Evolutionary conservation across 73 alveolate genomes (phyloP), one percentile per base, ranked within the genome.

Genomic region (Paramecium sonneborni): DNA sequence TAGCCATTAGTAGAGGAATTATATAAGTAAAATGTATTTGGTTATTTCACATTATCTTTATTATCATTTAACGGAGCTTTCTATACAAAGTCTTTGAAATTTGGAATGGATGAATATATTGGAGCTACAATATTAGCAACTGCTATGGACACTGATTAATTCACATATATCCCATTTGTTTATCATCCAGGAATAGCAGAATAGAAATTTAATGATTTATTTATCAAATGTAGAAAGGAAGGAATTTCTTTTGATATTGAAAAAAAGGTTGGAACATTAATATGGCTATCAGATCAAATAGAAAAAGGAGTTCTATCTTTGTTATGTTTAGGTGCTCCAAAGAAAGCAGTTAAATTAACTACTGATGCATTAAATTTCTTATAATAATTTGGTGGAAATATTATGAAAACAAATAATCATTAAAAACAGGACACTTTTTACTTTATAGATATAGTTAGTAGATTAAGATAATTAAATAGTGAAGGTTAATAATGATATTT

Each of bases 171-270:
- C 4, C 90, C 90, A 43, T 46, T 79, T 46, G 44, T 79, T 37
- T 79, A 79, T 79, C 69, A 79, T 79, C 90, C 90, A 20, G 76
- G 76, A 26, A 79, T 79, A 41, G 69, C 44, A 10, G 90, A 79
- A 79, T 79, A 79, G 43, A 79, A 46, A 79, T 79, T 30, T 23
- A 79, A 32, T 30, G 90, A 79, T 30, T 23, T 79, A 43, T 79
- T 43, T 79, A 24, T 39, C 5, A 79, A 46, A 24, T 79, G 90
- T 39, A 79, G 90, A 14, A 79, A 79, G 15, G 90, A 39, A 14
- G 90, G 90, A 7, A 79, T 79, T 8, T 43, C 76, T 2, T 79
- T 79, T 79, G 90, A 79, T 79, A 39, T 79, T 0, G 90, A 79
- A 23, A 79, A 79, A 32, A 79, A 43, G 56, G 41, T 44, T 3